Evolutionary conservation across 306 rosid genomes (phyloP), one percentile per base, ranked within the genome.

Genomic region (Castanea crenata): DNA sequence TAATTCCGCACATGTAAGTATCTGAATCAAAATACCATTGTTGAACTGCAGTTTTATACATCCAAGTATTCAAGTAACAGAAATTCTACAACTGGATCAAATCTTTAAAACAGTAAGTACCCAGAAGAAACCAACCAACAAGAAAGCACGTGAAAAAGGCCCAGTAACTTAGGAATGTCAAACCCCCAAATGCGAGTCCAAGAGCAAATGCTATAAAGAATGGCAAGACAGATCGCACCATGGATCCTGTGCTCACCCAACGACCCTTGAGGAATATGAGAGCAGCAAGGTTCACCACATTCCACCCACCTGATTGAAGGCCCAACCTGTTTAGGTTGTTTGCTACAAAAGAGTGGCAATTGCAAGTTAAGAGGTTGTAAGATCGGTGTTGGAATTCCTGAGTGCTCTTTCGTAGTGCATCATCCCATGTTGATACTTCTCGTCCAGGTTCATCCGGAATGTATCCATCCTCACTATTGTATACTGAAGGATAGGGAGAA

Each of bases 321-420:
- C 85, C 85, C 84, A 93, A 76, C 88, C 94, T 89, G 86, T 95
- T 95, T 65, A 93, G 87, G 78, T 86, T 93, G 81, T 93, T 90
- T 78, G 96, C 99, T 68, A 95, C 99, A 82, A 95, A 95, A 3
- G 97, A 95, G 74, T 93, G 99, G 76, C 98, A 93, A 77, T 96
- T 93, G 91, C 99, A 93, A 8, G 99, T 91, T 29, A 96, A 86
- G 49, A 93, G 86, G 80, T 84, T 96, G 87, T 96, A 93, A 56
- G 94, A 57, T 69, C 88, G 92, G 81, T 96, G 97, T 32, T 96
- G 99, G 80, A 89, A 96, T 80, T 93, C 99, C 77, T 87, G 96
- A 57, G 93, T 93, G 87, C 94, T 85, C 85, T 91, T 90, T 81
- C 59, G 79, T 27, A 96, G 80, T 1, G 96, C 96, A 76, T 85